Evolutionary conservation across 2,329 filamentous ascomycete genomes (phyloP), one percentile per base, ranked within the genome.

Genomic region (Cryphonectria nitschkei): DNA sequence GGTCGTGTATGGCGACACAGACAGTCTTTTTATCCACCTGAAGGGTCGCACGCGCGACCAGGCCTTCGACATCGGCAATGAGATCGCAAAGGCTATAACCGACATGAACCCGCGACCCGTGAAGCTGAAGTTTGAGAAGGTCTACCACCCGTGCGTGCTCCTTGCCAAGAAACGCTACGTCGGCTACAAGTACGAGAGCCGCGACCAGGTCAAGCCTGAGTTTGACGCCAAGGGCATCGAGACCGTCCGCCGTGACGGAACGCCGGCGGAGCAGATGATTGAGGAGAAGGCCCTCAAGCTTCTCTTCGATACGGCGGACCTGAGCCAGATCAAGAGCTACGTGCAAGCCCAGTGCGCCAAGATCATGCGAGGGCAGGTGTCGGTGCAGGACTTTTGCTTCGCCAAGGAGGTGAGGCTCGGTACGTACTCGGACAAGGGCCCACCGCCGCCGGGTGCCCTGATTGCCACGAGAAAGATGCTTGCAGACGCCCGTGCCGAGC

Each of bases 221-320:
- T 98, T 98, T 75, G 97, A 99, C 79, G 97, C 96, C 70, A 99
- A 99, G 80, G 96, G 97, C 41, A 99, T 98, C 74, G 97, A 99
- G 83, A 99, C 97, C 0, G 95, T 99, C 9, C 90, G 97, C 1
- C 89, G 96, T 65, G 96, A 99, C 79, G 96, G 96, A 54, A 98
- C 95, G 0, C 95, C 95, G 0, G 95, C 95, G 0, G 94, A 97
- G 81, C 95, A 98, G 79, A 98, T 96, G 83, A 97, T 99, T 63
- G 94, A 98, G 80, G 96, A 98, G 79, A 96, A 93, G 76, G 92
- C 93, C 0, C 85, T 99, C 50, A 95, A 93, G 78, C 87, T 97
- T 2, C 87, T 99, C 1, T 99, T 99, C 77, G 91, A 94, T 65
- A 97, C 95, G 0, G 88, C 92, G 26, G 95, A 99, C 80, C 86